Evolutionary conservation across 441 rosid genomes (phyloP).

Genomic region (Bruguiera hainesii): DNA sequence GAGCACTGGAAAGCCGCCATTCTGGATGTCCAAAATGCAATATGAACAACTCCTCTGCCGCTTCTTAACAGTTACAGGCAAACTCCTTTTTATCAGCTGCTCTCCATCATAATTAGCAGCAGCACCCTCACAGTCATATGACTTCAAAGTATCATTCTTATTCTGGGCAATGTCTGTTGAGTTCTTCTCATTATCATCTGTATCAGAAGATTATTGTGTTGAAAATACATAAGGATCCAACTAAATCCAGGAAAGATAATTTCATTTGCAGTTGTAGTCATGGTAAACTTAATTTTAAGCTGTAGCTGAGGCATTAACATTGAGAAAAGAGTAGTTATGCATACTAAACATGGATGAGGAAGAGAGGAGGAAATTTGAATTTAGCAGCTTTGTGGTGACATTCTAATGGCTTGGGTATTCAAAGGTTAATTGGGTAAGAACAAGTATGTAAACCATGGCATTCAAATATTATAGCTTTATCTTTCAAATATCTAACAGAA

Average conservation of each 20-base stretch:
- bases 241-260: neutral
- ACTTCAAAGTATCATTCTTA: conserved; percentile 35
- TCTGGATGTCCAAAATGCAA: conserved; percentile 82
- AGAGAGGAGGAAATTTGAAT: neutral
- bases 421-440: conserved; percentile 2
- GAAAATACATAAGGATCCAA: conserved; percentile 2
- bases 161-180: conserved; percentile 20
- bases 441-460: neutral
- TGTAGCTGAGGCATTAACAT: neutral
- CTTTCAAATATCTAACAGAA: neutral
- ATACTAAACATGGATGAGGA: neutral
- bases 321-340: neutral
- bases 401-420: neutral
- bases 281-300: neutral
- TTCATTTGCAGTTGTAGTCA: neutral
- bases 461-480: neutral
- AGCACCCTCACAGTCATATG: conserved; percentile 31
- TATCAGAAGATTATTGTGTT: conserved; percentile 9
- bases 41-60: conserved; percentile 79
- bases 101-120: conserved; percentile 37
- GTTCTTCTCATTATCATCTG: conserved; percentile 29
- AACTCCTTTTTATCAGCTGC: conserved; percentile 42
- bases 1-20: conserved; percentile 58
- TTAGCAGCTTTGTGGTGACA: neutral
- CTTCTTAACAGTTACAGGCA: conserved; percentile 61